Base-by-base conservation (phyloP, 306 rosid species). In the Ormosia semicastrata region DNA sequence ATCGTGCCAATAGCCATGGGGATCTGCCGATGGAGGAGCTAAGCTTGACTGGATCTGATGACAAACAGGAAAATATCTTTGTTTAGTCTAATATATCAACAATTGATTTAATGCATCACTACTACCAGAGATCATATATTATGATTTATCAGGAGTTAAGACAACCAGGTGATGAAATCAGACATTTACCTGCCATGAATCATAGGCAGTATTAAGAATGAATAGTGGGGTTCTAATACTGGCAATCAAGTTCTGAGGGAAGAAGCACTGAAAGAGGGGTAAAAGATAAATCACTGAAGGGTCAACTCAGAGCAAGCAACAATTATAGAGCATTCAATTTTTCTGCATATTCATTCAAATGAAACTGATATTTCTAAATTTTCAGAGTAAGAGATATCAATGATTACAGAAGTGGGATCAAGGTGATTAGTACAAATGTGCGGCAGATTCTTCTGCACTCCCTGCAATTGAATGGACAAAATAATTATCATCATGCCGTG, bases 171-270 rank as follows among this genome's bases (percentile, higher is more conserved):
- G 24, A 34, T 36, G 18, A 62, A 57, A 79, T 50, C 5, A 1
- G 43, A 66, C 53, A 49, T 60, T 62, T 86, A 92, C 99, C 99
- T 95, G 98, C 97, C 98, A 93, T n/a, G 93, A 86, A 78, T 95
- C 98, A 79, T 93, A 93, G 77, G 97, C 99, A 41, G 95, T 86
- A 73, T 95, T 95, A 59, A 92, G 94, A 82, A 93, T 89, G 88
- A 93, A 93, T n/a, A 92, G 83, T 4, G 99, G 99, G 75, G 99
- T 93, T 84, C 74, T 79, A 52, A 93, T 44, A 53, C 86, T 53
- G 79, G 84, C 78, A 29, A 93, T 92, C 88, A 89, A 77, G 83
- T 95, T 95, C 84, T 95, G 92, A 8, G 99, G 98, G 86, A 95
- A 95, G 90, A 95, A 95, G 85, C 99, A 93, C 98, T 92, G 95